A percentile compares a stretch with the other conserved stretches of the same genome.
Conservation (phyloP, 805 yeast species). For the Lachancea quebecensis region DNA sequence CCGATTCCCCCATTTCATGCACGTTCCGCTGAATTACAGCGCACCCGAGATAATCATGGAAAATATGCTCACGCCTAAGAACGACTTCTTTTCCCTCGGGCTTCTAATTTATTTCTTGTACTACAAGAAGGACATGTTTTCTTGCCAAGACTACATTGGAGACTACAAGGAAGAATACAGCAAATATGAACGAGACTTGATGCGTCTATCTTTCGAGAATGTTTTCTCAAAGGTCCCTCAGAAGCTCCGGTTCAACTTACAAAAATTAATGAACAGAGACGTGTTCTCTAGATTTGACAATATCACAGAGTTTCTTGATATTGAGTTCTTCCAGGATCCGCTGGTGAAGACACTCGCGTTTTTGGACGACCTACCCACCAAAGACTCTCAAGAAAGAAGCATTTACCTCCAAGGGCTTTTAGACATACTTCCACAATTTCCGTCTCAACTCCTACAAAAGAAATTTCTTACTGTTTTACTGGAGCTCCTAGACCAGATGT, state of each 20-base stretch:
- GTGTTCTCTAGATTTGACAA: slow-evolving; percentile 49
- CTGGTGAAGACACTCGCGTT: slow-evolving; percentile 72
- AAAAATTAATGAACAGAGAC: slow-evolving; percentile 48
- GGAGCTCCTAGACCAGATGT: slow-evolving; percentile 38
- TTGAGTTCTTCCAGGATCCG: slow-evolving; percentile 75
- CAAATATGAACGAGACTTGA: slow-evolving; percentile 42
- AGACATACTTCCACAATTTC: slow-evolving; percentile 48
- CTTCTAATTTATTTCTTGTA: slow-evolving; percentile 67
- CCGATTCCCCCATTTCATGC: slow-evolving; percentile 65
- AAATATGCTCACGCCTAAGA: slow-evolving; percentile 51
- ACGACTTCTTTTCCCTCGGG: slow-evolving; percentile 84
- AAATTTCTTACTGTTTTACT: slow-evolving; percentile 69
- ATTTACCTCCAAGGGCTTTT: slow-evolving; percentile 62
- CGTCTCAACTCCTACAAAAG: slow-evolving; percentile 48
- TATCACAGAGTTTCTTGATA: slow-evolving; percentile 50
- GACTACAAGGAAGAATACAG: slow-evolving; percentile 55
- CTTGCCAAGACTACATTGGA: slow-evolving; percentile 47
- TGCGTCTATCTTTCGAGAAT: slow-evolving; percentile 33
- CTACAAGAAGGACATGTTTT: slow-evolving; percentile 43
- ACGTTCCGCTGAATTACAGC: slow-evolving; percentile 61
- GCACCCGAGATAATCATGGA: slow-evolving; percentile 82
- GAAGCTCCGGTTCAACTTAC: slow-evolving; percentile 39
- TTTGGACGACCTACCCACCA: slow-evolving; percentile 77
- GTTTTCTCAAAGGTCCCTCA: slow-evolving; percentile 55
- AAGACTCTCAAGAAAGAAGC: slow-evolving; percentile 56